These are phyloP conservation scores for Macrolepiota dolichaula DNA, from an alignment of 768 basidiomycete genomes.

Conservation along the genomic window DNA sequence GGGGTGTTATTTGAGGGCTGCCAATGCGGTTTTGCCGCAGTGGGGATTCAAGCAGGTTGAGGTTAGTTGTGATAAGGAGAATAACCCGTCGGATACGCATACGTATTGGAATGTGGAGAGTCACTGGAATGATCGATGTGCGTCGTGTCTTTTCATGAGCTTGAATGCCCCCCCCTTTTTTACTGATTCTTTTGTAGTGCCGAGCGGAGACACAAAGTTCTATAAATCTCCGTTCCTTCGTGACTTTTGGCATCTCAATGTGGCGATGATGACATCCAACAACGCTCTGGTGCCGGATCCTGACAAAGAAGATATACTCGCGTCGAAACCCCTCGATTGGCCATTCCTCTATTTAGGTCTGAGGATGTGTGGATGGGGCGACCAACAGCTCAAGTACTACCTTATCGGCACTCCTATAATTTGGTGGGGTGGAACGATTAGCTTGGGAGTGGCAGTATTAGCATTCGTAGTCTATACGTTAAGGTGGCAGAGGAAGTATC, in stretches of 20 bases:
- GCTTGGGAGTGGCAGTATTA: conserved; percentile 53
- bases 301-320: conserved; percentile 97
- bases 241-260: conserved; percentile 98
- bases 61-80: conserved; percentile 89
- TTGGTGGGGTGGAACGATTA: conserved; percentile 81
- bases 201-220: conserved; percentile 74
- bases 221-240: conserved; percentile 91
- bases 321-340: conserved; percentile 92
- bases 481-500: conserved; percentile 83
- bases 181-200: conserved; percentile 49
- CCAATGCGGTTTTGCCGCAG: conserved; percentile 86
- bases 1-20: conserved; percentile 88
- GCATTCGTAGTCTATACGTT: conserved; percentile 69
- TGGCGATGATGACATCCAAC: conserved; percentile 99
- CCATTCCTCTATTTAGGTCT: conserved; percentile 86
- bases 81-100: conserved; percentile 73
- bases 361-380: conserved; percentile 97
- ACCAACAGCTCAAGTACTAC: conserved; percentile 86
- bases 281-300: conserved; percentile 97
- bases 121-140: conserved; percentile 94
- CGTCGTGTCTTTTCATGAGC: conserved; percentile 35
- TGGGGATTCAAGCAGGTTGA: conserved; percentile 99
- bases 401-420: conserved; percentile 89
- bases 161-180: too few relatives aligned
- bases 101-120: conserved; percentile 99